Evolutionary conservation across 2,329 filamentous ascomycete genomes (phyloP), one percentile per base, ranked within the genome.

Genomic region (Raffaelea deltoideospora): DNA sequence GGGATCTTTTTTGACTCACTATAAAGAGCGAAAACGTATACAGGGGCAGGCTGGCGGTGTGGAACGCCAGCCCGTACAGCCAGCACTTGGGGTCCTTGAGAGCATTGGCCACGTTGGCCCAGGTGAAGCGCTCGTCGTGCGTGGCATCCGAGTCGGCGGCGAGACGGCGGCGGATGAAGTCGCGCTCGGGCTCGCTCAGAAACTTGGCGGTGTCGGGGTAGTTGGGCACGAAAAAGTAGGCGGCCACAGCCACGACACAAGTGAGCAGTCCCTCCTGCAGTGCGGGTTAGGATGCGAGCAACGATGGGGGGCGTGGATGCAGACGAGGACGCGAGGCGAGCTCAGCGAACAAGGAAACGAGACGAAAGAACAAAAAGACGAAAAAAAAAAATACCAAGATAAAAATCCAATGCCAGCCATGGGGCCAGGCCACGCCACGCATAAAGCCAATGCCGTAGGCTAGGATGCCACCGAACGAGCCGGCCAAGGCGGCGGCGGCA

Each of bases 11-110:
- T 10, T 5, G 13, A 33, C 61, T 39, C 48, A 69, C 55, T 54
- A 72, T 39, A 38, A 73, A 74, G 3, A 73, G 52, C 0, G 74
- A 63, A 5, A 70, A 54, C 0, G 68, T 72, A 40, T 73, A 74
- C 0, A 72, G 54, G 0, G 69, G 69, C 11, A 86, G 53, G 39
- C 72, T 79, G 63, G 84, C 74, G 5, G 77, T 82, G 50, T 85
- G 79, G 46, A 82, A 84, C 0, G 67, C 70, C 0, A 82, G 51
- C 0, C 77, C 76, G 44, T 86, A 86, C 0, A 86, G 61, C 75
- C 74, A 83, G 48, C 76, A 76, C 49, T 77, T 83, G 2, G 71
- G 69, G 46, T 87, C 77, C 13, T 63, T 69, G 29, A 83, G 52
- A 0, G 80, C 79, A 15, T 69, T 60, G 19, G 54, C 39, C 0